These are phyloP conservation scores for Pythium dissotocum DNA, from an alignment of 352 stramenopile genomes.

Conservation along the genomic window DNA sequence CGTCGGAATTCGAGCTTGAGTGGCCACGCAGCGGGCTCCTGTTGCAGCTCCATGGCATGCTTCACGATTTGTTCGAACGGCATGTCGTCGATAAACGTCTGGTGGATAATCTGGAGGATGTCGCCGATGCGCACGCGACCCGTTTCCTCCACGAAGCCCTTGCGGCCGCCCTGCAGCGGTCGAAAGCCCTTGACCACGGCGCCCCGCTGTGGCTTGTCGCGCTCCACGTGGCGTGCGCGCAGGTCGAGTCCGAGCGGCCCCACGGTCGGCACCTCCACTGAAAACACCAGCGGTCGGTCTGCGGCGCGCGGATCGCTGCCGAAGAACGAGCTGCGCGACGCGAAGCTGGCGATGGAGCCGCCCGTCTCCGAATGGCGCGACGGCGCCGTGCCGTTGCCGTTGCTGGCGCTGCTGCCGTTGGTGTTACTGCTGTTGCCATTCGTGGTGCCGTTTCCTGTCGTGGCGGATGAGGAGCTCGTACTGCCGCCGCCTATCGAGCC, in stretches of 20 bases:
- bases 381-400: conserved; percentile 10
- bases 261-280: conserved; percentile 66
- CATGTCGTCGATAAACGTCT: conserved; percentile 77
- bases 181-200: conserved; percentile 83
- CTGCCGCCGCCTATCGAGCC: conserved; percentile 27
- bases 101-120: conserved; percentile 80
- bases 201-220: conserved; percentile 70
- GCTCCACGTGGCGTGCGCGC: conserved; percentile 69
- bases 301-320: conserved; percentile 54
- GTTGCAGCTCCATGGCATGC: conserved; percentile 72
- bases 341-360: conserved; percentile 39
- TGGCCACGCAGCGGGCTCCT: conserved; percentile 65
- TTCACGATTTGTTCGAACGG: conserved; percentile 85
- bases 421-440: conserved; percentile 9
- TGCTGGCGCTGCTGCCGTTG: conserved; percentile 24
- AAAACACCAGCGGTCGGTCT: conserved; percentile 68
- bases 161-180: conserved; percentile 43
- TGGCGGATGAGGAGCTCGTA: neutral
- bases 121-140: conserved; percentile 75
- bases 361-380: conserved; percentile 30
- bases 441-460: neutral
- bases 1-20: conserved; percentile 77
- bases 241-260: conserved; percentile 76
- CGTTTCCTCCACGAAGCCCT: conserved; percentile 74
- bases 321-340: conserved; percentile 45